Percentiles rank a stretch among this genome's conserved stretches.
Conservation (phyloP, 306 rosid genomes). For the Trifolium subterraneum region DNA sequence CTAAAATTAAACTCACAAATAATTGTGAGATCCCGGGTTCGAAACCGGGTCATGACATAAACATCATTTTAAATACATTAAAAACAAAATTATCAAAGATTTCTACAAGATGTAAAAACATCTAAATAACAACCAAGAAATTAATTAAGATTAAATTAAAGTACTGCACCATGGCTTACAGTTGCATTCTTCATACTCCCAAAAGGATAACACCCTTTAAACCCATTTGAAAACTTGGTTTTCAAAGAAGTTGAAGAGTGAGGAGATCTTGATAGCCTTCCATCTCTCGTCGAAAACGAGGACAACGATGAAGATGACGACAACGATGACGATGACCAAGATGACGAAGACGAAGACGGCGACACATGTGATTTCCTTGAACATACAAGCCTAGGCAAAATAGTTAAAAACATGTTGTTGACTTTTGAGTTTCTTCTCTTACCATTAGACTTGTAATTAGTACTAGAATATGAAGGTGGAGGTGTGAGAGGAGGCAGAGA, state of each 20-base stretch:
- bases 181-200: constrained; percentile 39
- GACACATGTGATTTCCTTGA: constrained; percentile 42
- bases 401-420: constrained; percentile 11
- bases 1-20: too few relatives aligned
- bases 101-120: constrained; percentile 32
- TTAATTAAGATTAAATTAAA: constrained; percentile 11
- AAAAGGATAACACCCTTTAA: constrained; percentile 45
- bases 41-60: too few relatives aligned
- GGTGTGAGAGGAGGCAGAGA: constrained; percentile 55
- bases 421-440: constrained; percentile 29
- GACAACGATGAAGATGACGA: background rate
- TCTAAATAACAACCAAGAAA: constrained; percentile 13
- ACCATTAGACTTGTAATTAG: background rate
- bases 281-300: constrained; percentile 27
- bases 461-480: constrained; percentile 51
- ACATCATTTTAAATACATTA: background rate
- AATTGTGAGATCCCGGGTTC: too few relatives aligned
- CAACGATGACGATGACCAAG: background rate
- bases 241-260: constrained; percentile 8
- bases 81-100: background rate
- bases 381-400: constrained; percentile 30
- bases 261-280: constrained; percentile 13
- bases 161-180: constrained; percentile 37
- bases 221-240: constrained; percentile 3
- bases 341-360: constrained; percentile 30